These are phyloP conservation scores for Sarcodon aspratus DNA, from an alignment of 768 basidiomycete species.

Conservation along the genomic window DNA sequence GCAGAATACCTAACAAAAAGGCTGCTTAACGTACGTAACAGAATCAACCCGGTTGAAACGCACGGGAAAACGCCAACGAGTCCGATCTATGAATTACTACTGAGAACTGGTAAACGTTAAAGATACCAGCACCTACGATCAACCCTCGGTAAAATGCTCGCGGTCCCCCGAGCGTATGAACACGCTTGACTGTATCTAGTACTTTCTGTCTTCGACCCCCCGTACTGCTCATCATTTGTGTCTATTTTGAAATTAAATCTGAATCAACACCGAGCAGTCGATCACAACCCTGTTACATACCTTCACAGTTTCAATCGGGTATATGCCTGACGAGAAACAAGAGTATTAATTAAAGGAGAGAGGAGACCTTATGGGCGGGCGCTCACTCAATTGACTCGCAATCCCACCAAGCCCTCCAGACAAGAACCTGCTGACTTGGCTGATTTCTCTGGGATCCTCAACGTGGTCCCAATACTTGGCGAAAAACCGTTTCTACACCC, in stretches of 20 bases:
- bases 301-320: conserved; percentile 95
- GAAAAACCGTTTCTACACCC: conserved; percentile 79
- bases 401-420: conserved; percentile 97
- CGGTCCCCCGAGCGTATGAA: conserved; percentile 73
- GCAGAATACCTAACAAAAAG: conserved; percentile 59
- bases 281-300: conserved; percentile 20
- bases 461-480: conserved; percentile 88
- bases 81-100: conserved; percentile 52
- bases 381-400: conserved; percentile 77
- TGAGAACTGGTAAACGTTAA: conserved; percentile 5
- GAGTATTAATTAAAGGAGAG: conserved; percentile 9
- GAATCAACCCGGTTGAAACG: conserved; percentile 13
- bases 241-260: conserved; percentile 26
- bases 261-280: background rate
- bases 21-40: conserved; percentile 5
- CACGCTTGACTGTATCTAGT: conserved; percentile 47
- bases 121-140: conserved; percentile 40
- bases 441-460: conserved; percentile 80
- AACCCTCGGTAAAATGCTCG: conserved; percentile 88
- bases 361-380: conserved; percentile 4
- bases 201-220: conserved; percentile 47
- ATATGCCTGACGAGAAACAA: conserved; percentile 54
- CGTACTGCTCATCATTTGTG: conserved; percentile 93
- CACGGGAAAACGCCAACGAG: conserved; percentile 94
- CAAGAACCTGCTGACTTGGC: conserved; percentile 84